phyloP scores from a whole-genome alignment of 2,329 filamentous ascomycete species.

The Onygenales sp. region DNA sequence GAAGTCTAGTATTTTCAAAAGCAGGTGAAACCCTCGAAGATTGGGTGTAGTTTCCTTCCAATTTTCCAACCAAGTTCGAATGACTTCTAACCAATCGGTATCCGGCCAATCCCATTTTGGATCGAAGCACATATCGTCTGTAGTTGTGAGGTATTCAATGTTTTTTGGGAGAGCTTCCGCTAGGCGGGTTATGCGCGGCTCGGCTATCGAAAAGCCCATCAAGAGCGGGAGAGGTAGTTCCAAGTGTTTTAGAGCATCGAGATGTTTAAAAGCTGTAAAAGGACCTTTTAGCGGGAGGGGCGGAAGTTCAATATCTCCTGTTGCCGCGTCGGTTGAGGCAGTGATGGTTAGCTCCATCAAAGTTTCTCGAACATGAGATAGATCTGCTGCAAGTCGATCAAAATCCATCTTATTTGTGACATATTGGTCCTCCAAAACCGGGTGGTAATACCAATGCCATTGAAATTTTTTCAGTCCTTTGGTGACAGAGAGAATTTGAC shows the following conservation, averaged over 20 bases:
- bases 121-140: constrained; percentile 9
- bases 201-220: constrained; percentile 8
- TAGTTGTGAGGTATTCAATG: constrained; percentile 12
- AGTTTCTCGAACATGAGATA: constrained; percentile 13
- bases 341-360: constrained; percentile 13
- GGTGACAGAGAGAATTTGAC: constrained; percentile 4
- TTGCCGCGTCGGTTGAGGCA: not conserved
- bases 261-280: constrained; percentile 1
- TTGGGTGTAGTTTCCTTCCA: constrained; percentile 8
- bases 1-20: not conserved
- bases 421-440: constrained; percentile 1
- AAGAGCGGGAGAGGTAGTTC: constrained; percentile 9
- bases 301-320: not conserved
- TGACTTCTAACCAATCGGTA: constrained; percentile 1
- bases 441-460: constrained; percentile 5
- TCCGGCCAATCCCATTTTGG: constrained; percentile 5
- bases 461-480: constrained; percentile 1
- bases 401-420: constrained; percentile 10
- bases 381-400: constrained; percentile 9
- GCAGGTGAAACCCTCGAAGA: constrained; percentile 8
- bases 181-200: not conserved
- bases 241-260: constrained; percentile 6
- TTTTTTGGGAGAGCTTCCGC: constrained; percentile 10
- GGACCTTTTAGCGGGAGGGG: not conserved
- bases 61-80: constrained; percentile 11